phyloP scores from a whole-genome alignment of 495 filamentous ascomycete species.

The Neurospora sp. region DNA sequence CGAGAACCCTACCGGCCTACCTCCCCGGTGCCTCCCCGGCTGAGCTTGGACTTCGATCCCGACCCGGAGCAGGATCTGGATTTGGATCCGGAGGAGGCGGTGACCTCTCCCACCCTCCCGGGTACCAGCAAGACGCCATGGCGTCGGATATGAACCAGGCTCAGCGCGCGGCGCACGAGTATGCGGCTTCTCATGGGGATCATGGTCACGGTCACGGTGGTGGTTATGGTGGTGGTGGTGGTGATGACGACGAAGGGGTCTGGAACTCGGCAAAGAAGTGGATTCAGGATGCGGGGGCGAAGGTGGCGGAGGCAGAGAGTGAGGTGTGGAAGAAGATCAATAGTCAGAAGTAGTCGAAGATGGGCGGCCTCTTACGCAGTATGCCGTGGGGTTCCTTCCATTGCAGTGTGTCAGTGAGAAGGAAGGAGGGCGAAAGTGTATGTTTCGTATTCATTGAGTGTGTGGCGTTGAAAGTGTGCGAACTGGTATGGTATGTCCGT shows the following conservation, averaged over 20 bases:
- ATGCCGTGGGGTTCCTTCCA: not conserved
- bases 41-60: not conserved
- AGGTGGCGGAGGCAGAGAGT: slow-evolving; percentile 51
- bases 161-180: slow-evolving; percentile 3
- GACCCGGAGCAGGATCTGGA: not conserved
- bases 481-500: not conserved
- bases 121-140: slow-evolving; percentile 44
- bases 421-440: not conserved
- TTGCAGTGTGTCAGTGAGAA: not conserved
- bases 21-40: not conserved
- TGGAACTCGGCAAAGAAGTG: slow-evolving; percentile 49
- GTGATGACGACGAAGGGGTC: slow-evolving; percentile 33
- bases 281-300: slow-evolving; percentile 50
- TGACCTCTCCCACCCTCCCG: slow-evolving; percentile 17
- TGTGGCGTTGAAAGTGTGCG: not conserved
- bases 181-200: slow-evolving; percentile 7
- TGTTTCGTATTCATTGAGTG: not conserved
- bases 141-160: slow-evolving; percentile 27
- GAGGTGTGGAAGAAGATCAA: slow-evolving; percentile 66
- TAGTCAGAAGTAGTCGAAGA: slow-evolving; percentile 24
- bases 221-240: not conserved
- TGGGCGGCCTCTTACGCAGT: not conserved
- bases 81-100: not conserved
- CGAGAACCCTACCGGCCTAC: not conserved
- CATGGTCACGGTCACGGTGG: slow-evolving; percentile 31